phyloP scores from a whole-genome alignment of 2,329 filamentous ascomycete genomes.

The Dothideomycetidae sp. region DNA sequence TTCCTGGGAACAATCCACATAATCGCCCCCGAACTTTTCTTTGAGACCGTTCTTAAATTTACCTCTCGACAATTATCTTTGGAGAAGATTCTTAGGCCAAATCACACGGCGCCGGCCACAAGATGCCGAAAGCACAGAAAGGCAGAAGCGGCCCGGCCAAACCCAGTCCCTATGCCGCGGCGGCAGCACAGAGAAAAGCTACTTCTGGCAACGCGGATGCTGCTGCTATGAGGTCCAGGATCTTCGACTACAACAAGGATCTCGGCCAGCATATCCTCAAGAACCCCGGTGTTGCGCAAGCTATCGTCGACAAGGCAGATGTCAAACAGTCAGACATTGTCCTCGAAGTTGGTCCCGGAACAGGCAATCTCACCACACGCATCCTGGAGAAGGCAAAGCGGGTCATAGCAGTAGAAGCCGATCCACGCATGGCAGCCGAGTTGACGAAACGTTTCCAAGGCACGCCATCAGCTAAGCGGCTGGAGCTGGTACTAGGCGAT shows the following conservation, averaged over 20 bases:
- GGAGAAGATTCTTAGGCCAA: too few relatives aligned
- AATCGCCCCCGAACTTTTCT: too few relatives aligned
- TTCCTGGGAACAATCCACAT: too few relatives aligned
- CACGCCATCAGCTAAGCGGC: conserved; percentile 64
- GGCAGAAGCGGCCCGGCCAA: conserved; percentile 26
- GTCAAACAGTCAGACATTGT: conserved; percentile 83
- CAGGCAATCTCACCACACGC: conserved; percentile 74
- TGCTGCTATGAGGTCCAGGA: conserved; percentile 51
- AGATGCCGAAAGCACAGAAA: conserved; percentile 31
- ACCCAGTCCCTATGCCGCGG: conserved; percentile 31
- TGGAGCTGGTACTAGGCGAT: conserved; percentile 83
- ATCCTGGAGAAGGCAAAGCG: conserved; percentile 81
- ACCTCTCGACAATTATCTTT: conserved; percentile 8
- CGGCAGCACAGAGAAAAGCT: conserved; percentile 34
- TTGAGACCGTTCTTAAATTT: too few relatives aligned
- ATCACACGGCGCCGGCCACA: conserved; percentile 12
- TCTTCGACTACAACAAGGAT: conserved; percentile 95
- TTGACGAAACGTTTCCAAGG: conserved; percentile 88
- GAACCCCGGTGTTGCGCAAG: conserved; percentile 70
- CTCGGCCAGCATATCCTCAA: conserved; percentile 87
- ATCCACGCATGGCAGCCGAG: conserved; percentile 93
- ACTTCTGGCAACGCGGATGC: conserved; percentile 15
- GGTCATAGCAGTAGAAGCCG: conserved; percentile 75
- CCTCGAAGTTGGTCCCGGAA: conserved; percentile 83
- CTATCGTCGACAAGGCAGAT: conserved; percentile 72